phyloP scores from a whole-genome alignment of 164 flowering plant genomes.

The Magnolia officinalis region DNA sequence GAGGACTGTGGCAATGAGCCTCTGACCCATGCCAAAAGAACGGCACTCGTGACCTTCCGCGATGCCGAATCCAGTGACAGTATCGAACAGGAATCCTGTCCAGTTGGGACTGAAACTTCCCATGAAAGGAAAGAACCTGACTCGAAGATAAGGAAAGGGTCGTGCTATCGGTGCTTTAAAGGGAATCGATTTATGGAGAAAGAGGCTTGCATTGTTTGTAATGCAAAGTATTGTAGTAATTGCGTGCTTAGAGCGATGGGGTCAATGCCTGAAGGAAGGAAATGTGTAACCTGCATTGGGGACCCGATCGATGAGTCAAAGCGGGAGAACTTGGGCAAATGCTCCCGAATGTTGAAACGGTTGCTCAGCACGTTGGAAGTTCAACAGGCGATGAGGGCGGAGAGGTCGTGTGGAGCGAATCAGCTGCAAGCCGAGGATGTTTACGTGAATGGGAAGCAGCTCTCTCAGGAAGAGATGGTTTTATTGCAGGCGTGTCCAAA shows the following conservation, averaged over 20 bases:
- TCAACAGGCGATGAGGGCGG: conserved; percentile 78
- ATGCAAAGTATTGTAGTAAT: conserved; percentile 83
- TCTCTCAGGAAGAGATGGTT: conserved; percentile 72
- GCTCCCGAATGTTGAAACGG: conserved; percentile 82
- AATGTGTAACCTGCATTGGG: conserved; percentile 91
- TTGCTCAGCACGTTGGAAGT: conserved; percentile 74
- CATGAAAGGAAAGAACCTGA: conserved; percentile 28
- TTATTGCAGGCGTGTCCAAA: conserved; percentile 63
- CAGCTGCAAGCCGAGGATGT: conserved; percentile 80
- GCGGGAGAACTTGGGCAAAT: conserved; percentile 71
- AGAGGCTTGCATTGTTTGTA: conserved; percentile 92
- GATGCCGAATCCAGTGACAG: conserved; percentile 32
- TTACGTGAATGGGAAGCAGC: conserved; percentile 74
- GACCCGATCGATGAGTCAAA: conserved; percentile 73
- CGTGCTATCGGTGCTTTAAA: conserved; percentile 79
- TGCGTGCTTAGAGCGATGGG: conserved; percentile 99
- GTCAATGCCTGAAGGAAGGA: conserved; percentile 99
- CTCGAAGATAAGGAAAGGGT: conserved; percentile 50
- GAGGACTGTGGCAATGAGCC: conserved; percentile 26
- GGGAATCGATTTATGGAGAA: conserved; percentile 87
- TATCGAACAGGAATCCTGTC: conserved; percentile 18
- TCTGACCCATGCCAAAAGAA: conserved; percentile 33
- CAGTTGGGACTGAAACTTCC: conserved; percentile 21
- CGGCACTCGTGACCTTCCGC: conserved; percentile 43
- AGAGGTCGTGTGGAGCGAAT: conserved; percentile 78